Percentiles rank a stretch among this genome's conserved stretches.
These are phyloP conservation scores for Trichosanthes cucumerina DNA, from an alignment of 306 rosid species.

Conservation along the genomic window DNA sequence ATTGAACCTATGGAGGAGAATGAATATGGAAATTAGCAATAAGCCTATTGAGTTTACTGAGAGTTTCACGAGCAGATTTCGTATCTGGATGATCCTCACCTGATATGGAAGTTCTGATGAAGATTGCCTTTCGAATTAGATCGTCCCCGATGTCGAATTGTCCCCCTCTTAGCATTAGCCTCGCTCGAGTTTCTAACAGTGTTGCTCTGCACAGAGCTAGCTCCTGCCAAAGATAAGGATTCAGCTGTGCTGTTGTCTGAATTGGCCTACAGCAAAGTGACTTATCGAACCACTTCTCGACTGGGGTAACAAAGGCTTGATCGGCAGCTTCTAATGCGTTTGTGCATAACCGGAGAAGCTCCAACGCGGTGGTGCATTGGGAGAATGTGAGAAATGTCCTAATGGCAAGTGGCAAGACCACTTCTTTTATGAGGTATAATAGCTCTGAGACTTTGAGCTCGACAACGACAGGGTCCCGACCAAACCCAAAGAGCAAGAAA, in stretches of 20 bases:
- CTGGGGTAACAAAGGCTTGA: constrained; percentile 69
- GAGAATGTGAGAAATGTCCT: constrained; percentile 68
- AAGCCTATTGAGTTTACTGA: constrained; percentile 70
- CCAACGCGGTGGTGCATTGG: constrained; percentile 60
- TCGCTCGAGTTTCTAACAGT: constrained; percentile 73
- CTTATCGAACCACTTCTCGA: constrained; percentile 69
- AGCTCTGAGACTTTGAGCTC: constrained; percentile 63
- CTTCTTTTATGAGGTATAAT: constrained; percentile 46
- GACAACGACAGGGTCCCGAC: constrained; percentile 60
- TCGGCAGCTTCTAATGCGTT: constrained; percentile 76
- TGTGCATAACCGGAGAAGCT: constrained; percentile 73
- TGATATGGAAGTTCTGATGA: constrained; percentile 69
- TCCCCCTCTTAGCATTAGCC: constrained; percentile 81
- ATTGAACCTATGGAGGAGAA: constrained; percentile 49
- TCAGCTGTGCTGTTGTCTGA: constrained; percentile 71
- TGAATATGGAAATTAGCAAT: constrained; percentile 52
- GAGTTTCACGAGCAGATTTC: constrained; percentile 62
- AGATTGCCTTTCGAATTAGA: constrained; percentile 69
- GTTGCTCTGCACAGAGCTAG: constrained; percentile 70
- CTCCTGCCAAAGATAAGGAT: constrained; percentile 88
- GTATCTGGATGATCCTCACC: constrained; percentile 87
- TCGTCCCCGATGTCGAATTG: constrained; percentile 73
- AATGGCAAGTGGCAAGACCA: constrained; percentile 67
- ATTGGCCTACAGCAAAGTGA: constrained; percentile 75
- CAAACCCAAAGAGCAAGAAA: constrained; percentile 64